Evolutionary conservation across 495 filamentous ascomycete species (phyloP), one percentile per base, ranked within the genome.

Genomic region (Cenococcum geophilum): DNA sequence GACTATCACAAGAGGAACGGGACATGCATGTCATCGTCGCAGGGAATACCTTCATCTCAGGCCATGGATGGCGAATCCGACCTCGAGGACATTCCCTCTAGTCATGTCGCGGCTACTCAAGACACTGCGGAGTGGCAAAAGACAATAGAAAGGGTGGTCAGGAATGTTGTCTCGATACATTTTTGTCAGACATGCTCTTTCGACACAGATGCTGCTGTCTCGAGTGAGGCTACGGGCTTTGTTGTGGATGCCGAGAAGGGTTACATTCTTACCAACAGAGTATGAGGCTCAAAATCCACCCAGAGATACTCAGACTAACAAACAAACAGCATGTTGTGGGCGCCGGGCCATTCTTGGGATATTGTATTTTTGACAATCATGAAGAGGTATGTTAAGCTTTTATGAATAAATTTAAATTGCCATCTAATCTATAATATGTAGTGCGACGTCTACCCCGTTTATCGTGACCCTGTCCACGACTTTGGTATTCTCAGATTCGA

Each of bases 121-220:
- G 92, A 98, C 67, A 92, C 90, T 9, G 89, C 87, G 27, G 95
- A 98, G 75, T 99, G 93, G 93, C 95, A 97, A 72, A 87, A 83
- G 12, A 96, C 92, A 2, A 96, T 99, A 64, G 91, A 97, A 77
- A 83, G 81, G 45, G 95, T 97, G 1, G 92, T 99, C 22, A 82
- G 83, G 63, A 95, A 88, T 56, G 93, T 97, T 1, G 95, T 99
- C 34, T 95, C 91, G 12, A 97, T 99, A 72, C 89, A 95, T 62
- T 99, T 99, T 78, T 97, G 92, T 72, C 92, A 97, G 77, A 97
- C 95, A 0, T 96, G 90, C 75, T 91, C 93, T 4, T 99, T 99
- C 71, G 93, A 99, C 71, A 97, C 93, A 16, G 95, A 97, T 65
- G 76, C 90, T 16, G 95, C 95, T 2, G 83, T 93, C 70, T 88